phyloP scores from a whole-genome alignment of 2,329 filamentous ascomycete species.

The Alternaria gansuensis region DNA sequence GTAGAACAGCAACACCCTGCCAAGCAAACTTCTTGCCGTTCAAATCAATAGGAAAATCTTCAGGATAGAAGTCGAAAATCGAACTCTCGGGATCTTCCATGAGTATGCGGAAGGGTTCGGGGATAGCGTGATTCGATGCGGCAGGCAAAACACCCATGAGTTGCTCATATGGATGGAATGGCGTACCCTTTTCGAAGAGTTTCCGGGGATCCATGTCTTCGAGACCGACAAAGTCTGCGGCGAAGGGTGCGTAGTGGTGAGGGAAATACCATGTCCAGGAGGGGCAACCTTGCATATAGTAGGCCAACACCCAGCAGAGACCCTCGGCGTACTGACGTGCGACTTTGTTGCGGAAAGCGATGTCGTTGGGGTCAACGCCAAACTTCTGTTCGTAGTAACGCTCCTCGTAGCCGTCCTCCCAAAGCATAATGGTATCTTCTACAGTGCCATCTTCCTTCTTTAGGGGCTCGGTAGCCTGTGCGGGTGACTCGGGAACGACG shows the following conservation, averaged over 20 bases:
- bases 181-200: slow-evolving; percentile 81
- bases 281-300: slow-evolving; percentile 98
- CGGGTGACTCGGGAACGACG: slow-evolving; percentile 56
- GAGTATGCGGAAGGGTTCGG: slow-evolving; percentile 84
- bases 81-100: slow-evolving; percentile 90
- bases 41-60: slow-evolving; percentile 89
- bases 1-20: slow-evolving; percentile 92
- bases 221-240: slow-evolving; percentile 89
- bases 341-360: slow-evolving; percentile 87
- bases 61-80: slow-evolving; percentile 97
- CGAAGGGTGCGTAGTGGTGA: slow-evolving; percentile 97
- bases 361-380: slow-evolving; percentile 78
- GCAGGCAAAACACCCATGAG: slow-evolving; percentile 97
- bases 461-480: slow-evolving; percentile 53
- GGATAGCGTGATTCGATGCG: slow-evolving; percentile 89
- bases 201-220: slow-evolving; percentile 73
- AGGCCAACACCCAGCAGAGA: slow-evolving; percentile 91
- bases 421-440: slow-evolving; percentile 84
- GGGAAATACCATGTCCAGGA: slow-evolving; percentile 99
- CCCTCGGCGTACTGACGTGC: slow-evolving; percentile 93
- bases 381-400: slow-evolving; percentile 99
- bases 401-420: slow-evolving; percentile 95
- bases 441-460: slow-evolving; percentile 66
- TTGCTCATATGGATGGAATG: slow-evolving; percentile 94
- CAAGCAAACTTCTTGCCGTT: slow-evolving; percentile 99